These are phyloP conservation scores for Poa annua DNA, from an alignment of 176 grass and related monocot genomes.

Conservation along the genomic window DNA sequence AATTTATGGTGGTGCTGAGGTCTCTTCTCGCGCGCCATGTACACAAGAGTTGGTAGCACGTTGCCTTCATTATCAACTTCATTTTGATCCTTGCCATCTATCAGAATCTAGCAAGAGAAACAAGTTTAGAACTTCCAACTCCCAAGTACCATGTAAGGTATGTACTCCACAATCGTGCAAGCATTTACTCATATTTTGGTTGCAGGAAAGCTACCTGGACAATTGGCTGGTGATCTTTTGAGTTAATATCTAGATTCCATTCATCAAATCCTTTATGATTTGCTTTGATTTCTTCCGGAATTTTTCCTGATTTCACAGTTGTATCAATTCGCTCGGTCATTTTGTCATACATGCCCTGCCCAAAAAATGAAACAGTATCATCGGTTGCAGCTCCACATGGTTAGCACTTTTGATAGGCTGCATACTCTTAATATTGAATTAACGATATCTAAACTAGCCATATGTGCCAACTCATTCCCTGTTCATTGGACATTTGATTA, in stretches of 20 bases:
- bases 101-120: constrained; percentile 56
- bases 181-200: no score
- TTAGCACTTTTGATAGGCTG: neutral
- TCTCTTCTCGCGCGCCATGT: constrained; percentile 91
- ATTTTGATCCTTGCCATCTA: constrained; percentile 53
- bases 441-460: neutral
- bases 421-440: neutral
- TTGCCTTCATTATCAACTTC: constrained; percentile 45
- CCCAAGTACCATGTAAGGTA: neutral
- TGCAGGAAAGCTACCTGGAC: constrained; percentile 54
- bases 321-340: constrained; percentile 60
- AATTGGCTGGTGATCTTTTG: constrained; percentile 68
- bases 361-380: neutral
- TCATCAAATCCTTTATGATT: constrained; percentile 69
- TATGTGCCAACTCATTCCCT: neutral
- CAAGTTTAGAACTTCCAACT: neutral
- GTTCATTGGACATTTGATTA: neutral
- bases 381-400: neutral
- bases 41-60: constrained; percentile 72
- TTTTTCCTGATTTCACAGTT: constrained; percentile 42
- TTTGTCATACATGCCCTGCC: constrained; percentile 61
- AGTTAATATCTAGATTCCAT: constrained; percentile 50
- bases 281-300: constrained; percentile 54
- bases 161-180: neutral
- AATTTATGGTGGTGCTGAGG: constrained; percentile 73